Percentiles rank a stretch among this genome's conserved stretches.
Evolutionary conservation across 1,139 yeast species (phyloP).

Genomic region (Lodderomyces parapsilosis): DNA sequence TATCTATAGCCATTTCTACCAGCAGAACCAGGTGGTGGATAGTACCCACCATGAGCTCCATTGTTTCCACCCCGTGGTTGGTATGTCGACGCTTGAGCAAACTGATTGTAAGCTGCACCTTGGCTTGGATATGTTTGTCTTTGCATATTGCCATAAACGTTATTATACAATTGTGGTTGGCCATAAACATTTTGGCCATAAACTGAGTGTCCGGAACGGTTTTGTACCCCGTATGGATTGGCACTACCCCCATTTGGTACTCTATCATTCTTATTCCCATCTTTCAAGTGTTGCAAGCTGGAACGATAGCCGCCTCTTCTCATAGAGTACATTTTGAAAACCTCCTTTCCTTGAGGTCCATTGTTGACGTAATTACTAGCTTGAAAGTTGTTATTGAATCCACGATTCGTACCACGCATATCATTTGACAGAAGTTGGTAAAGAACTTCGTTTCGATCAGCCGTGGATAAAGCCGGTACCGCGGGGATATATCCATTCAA

Average conservation of each 20-base stretch:
- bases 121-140: not conserved
- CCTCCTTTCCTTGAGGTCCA: conserved; percentile 43
- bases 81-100: not conserved
- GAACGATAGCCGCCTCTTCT: conserved; percentile 46
- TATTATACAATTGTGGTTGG: not conserved
- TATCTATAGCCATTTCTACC: conserved; percentile 21
- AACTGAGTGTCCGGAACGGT: not conserved
- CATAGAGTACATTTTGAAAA: conserved; percentile 32
- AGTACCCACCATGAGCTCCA: conserved; percentile 13
- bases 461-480: conserved; percentile 57
- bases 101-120: not conserved
- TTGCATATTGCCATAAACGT: not conserved
- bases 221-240: conserved; percentile 5
- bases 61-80: conserved; percentile 6
- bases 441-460: conserved; percentile 65
- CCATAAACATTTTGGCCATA: not conserved
- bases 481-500: conserved; percentile 76
- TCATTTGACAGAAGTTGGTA: conserved; percentile 21
- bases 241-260: not conserved
- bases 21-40: conserved; percentile 11
- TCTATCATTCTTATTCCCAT: conserved; percentile 4
- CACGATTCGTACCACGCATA: conserved; percentile 18
- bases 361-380: conserved; percentile 40
- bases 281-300: conserved; percentile 20
- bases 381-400: conserved; percentile 21